Percentiles rank a stretch among this genome's conserved stretches.
These are phyloP conservation scores for Astraeus odoratus DNA, from an alignment of 768 basidiomycete genomes.

Conservation along the genomic window DNA sequence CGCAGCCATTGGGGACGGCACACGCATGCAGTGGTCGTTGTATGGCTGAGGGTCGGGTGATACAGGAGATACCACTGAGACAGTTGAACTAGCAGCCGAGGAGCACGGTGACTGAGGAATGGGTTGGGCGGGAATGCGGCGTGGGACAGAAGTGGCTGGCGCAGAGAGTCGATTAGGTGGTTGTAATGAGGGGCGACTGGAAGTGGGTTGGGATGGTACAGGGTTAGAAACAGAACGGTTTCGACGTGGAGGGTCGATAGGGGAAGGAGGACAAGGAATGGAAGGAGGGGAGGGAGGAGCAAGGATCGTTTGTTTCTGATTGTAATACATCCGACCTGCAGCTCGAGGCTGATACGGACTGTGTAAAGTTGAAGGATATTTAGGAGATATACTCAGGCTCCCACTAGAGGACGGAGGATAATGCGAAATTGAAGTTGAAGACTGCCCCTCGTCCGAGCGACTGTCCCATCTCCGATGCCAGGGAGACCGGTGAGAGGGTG, in stretches of 20 bases:
- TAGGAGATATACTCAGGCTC: neutral
- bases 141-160: neutral
- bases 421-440: neutral
- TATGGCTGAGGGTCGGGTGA: neutral
- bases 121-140: neutral
- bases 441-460: neutral
- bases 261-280: neutral
- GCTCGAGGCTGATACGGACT: neutral
- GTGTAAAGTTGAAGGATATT: neutral
- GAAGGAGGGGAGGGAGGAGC: neutral
- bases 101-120: slow-evolving; percentile 2
- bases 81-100: neutral
- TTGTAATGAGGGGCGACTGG: neutral
- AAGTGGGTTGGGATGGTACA: neutral
- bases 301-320: neutral
- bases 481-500: slow-evolving; percentile 1
- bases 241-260: neutral
- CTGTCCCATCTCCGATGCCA: slow-evolving; percentile 2
- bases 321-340: neutral
- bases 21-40: neutral
- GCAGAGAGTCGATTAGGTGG: neutral
- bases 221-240: neutral
- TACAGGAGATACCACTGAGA: neutral
- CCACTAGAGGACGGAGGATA: neutral
- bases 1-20: neutral